Evolutionary conservation across 2,329 filamentous ascomycete species (phyloP), one percentile per base, ranked within the genome.

Genomic region (Xylaria multiplex): DNA sequence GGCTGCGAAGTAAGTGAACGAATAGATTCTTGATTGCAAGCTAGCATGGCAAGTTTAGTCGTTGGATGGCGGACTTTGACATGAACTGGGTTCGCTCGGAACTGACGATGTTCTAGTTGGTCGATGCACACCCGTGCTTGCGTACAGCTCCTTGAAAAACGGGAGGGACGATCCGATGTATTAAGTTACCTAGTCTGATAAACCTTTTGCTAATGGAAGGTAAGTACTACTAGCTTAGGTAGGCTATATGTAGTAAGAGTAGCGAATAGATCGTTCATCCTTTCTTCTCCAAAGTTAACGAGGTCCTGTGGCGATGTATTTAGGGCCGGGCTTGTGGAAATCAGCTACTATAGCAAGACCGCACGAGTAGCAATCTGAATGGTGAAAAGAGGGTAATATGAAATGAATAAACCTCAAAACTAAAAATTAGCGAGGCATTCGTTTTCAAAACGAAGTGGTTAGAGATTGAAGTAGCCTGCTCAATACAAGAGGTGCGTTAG

Each of bases 111-210:
- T 40, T 45, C 19, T 13, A 22, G 32, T 14, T 27, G 22, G 32
- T 14, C 35, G 22, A 22, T 35, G 30, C 37, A 43, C 19, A 43
- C 27, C 16, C 30, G 7, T 59, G 59, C 54, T 49, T 35, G 22
- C 22, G 16, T n/a, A 11, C 9, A 6, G 32, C 30, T 42, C 32
- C 30, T 22, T n/a, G n/a, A 19, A 45, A 14, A 45, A 13, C 14
- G 43, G 48, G 40, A 58, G 55, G 57, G 46, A 58, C 52, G 19
- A 53, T 58, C 52, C 32, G 65, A 42, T 57, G 45, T 56, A 62
- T 50, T 52, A 30, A 27, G 37, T 49, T 57, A 19, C 35, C 46
- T 11, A 35, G 43, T 19, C 9, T 22, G 40, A 45, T 22, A 53
- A 43, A 9, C 13, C 58, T 62, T 9, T 27, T 59, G 32, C 7